Percentiles rank a stretch among this genome's conserved stretches.
Evolutionary conservation across 2,329 filamentous ascomycete genomes (phyloP).

Genomic region (Penicillium decumbens): DNA sequence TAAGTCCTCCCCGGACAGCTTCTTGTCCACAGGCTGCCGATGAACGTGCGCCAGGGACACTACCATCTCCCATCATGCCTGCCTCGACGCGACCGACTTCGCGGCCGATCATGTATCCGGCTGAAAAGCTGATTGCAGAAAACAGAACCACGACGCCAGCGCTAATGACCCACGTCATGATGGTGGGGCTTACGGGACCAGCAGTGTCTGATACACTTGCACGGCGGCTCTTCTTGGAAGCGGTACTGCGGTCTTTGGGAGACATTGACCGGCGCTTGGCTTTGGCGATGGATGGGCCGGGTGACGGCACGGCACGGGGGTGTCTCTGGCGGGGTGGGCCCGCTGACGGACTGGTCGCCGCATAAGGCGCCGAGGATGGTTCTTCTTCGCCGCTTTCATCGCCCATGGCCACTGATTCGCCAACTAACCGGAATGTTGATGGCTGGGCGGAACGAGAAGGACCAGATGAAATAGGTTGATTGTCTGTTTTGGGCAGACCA

Average conservation of each 20-base stretch:
- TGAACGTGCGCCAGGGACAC: constrained; percentile 27
- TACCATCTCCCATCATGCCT: constrained; percentile 27
- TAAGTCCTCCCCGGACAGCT: constrained; percentile 43
- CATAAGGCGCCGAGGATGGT: constrained; percentile 12
- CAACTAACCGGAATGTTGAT: constrained; percentile 54
- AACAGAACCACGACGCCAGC: constrained; percentile 62
- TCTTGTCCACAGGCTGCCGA: constrained; percentile 44
- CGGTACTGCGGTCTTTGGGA: constrained; percentile 37
- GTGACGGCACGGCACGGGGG: constrained; percentile 11
- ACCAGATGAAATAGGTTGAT: constrained; percentile 24
- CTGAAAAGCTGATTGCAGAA: constrained; percentile 61
- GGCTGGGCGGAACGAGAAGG: constrained; percentile 40
- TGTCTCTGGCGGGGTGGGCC: constrained; percentile 22
- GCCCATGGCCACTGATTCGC: constrained; percentile 56
- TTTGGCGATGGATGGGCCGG: constrained; percentile 19
- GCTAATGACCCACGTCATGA: constrained; percentile 63
- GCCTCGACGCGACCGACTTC: constrained; percentile 55
- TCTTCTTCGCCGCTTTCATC: constrained; percentile 31
- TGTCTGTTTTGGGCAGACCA: constrained; percentile 62
- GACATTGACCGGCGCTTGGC: constrained; percentile 33
- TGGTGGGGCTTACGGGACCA: constrained; percentile 50
- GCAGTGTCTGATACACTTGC: constrained; percentile 29
- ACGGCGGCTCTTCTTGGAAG: constrained; percentile 35
- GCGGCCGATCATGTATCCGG: constrained; percentile 58
- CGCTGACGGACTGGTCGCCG: constrained; percentile 19